These are phyloP conservation scores for Sistotremastrum suecicum DNA, from an alignment of 768 basidiomycete genomes.

Conservation along the genomic window DNA sequence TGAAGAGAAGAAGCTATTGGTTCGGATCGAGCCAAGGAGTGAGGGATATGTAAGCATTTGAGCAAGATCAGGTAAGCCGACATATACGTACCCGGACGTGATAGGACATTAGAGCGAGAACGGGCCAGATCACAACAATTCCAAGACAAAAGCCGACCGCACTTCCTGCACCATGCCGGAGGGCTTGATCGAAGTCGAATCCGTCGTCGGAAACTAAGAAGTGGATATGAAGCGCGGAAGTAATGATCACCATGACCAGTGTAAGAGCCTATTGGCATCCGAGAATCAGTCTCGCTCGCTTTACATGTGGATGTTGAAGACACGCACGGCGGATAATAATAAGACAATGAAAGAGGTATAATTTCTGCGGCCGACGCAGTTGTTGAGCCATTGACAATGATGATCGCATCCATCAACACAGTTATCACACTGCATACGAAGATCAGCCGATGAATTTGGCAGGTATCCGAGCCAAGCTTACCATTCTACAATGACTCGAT, in stretches of 20 bases:
- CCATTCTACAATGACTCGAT: conserved; percentile 93
- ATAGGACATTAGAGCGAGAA: conserved; percentile 64
- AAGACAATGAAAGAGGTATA: conserved; percentile 88
- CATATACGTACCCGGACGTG: conserved; percentile 60
- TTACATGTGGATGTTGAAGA: background rate
- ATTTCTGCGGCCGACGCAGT: conserved; percentile 89
- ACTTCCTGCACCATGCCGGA: conserved; percentile 50
- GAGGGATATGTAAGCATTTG: background rate
- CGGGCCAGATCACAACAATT: conserved; percentile 67
- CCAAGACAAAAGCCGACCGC: conserved; percentile 68
- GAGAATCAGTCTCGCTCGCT: background rate
- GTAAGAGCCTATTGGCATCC: conserved; percentile 44
- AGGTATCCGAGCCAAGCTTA: conserved; percentile 19
- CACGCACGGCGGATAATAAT: conserved; percentile 59
- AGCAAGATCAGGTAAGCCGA: background rate
- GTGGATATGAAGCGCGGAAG: conserved; percentile 71
- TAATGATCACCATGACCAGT: conserved; percentile 62
- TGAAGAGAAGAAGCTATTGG: conserved; percentile 59
- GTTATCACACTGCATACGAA: conserved; percentile 66
- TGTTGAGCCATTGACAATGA: conserved; percentile 87
- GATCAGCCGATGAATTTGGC: background rate
- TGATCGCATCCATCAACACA: conserved; percentile 95
- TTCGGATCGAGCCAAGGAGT: background rate
- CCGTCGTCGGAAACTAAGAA: conserved; percentile 41
- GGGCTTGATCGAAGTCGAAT: conserved; percentile 33